Percentiles rank a stretch among this genome's conserved stretches.
Conservation (phyloP, 176 grass and related monocot species). For the Paspalum vaginatum region DNA sequence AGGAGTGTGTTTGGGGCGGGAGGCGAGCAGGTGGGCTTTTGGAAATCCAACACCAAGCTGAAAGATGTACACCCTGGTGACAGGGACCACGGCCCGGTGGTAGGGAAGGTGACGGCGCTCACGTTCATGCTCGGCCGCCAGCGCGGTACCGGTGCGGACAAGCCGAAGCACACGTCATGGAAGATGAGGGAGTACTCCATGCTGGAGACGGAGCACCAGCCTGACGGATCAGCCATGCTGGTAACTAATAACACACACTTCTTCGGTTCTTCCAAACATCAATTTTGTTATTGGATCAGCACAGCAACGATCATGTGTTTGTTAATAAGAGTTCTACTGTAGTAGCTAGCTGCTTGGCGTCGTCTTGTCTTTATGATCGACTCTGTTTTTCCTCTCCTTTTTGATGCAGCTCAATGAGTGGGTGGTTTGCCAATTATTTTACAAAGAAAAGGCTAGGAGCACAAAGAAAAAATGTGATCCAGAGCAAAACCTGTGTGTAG, state of each 20-base stretch:
- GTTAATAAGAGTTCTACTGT: too few species aligned
- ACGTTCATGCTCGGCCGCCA: neutral
- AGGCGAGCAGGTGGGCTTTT: neutral
- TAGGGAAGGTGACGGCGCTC: slow-evolving; percentile 31
- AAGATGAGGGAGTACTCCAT: slow-evolving; percentile 52
- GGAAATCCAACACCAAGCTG: slow-evolving; percentile 42
- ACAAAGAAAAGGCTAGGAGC: neutral
- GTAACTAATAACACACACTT: slow-evolving; percentile 2
- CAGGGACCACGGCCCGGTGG: neutral
- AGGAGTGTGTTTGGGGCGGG: neutral
- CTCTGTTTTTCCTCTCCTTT: neutral
- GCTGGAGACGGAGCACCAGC: neutral
- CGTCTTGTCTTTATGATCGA: too few species aligned
- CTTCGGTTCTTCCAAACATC: too few species aligned
- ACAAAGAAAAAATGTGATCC: neutral
- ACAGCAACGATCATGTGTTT: too few species aligned
- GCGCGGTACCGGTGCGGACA: neutral
- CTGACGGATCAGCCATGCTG: neutral
- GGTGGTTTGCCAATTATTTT: slow-evolving; percentile 27
- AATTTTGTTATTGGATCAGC: too few species aligned
- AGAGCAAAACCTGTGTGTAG: neutral
- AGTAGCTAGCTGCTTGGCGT: too few species aligned
- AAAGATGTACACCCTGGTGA: rapidly evolving
- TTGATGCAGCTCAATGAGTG: slow-evolving; percentile 40
- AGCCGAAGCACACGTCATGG: slow-evolving; percentile 1